phyloP scores from a whole-genome alignment of 805 yeast genomes.

The Lipomyces sp. region DNA sequence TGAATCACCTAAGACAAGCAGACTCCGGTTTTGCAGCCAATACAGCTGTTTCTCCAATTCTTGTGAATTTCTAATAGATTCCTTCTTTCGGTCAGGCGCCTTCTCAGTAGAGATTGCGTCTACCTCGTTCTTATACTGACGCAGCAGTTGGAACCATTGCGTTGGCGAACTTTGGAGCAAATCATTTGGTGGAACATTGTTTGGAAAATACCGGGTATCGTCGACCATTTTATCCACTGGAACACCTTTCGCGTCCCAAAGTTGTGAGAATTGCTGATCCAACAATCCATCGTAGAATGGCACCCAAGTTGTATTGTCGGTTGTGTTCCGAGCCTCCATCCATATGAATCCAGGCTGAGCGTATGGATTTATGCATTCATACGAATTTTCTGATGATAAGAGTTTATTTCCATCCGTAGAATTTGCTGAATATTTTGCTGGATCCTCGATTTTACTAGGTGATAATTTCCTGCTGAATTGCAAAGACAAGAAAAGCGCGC shows the following conservation, averaged over 20 bases:
- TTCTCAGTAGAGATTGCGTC: neutral
- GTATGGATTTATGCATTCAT: slow-evolving; percentile 10
- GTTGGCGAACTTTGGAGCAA: slow-evolving; percentile 11
- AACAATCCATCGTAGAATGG: slow-evolving; percentile 11
- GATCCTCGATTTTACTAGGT: neutral
- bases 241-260: neutral
- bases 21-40: slow-evolving; percentile 26
- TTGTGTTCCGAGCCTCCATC: neutral
- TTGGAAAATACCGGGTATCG: neutral
- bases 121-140: neutral
- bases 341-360: slow-evolving; percentile 10
- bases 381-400: neutral
- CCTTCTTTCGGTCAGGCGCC: neutral
- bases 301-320: slow-evolving; percentile 6
- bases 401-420: neutral
- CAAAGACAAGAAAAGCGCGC: neutral
- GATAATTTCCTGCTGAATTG: neutral
- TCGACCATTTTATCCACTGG: slow-evolving; percentile 1
- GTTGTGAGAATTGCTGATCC: neutral
- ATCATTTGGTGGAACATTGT: slow-evolving; percentile 1
- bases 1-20: slow-evolving; percentile 29
- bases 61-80: neutral
- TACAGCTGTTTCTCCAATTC: slow-evolving; percentile 10
- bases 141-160: slow-evolving; percentile 12
- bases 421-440: neutral